Evolutionary conservation across 441 rosid species (phyloP), one percentile per base, ranked within the genome.

Genomic region (Raphanus hybrid): DNA sequence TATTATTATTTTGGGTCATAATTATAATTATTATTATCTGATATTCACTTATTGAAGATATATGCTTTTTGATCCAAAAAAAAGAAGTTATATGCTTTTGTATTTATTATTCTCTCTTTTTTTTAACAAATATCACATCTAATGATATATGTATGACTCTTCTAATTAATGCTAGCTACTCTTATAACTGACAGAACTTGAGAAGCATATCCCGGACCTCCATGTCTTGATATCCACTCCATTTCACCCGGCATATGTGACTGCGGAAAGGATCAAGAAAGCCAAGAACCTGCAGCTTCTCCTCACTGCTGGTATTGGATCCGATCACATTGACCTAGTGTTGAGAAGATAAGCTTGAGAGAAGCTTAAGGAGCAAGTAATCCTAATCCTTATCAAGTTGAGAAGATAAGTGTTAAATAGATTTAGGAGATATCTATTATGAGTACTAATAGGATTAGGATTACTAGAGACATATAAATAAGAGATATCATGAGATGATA

Each of bases 261-360:
- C 92, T 0, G 93, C 92, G 6, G 99, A 94, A 78, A 87, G 96
- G 86, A 94, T 94, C 55, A 90, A 91, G 84, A 91, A 82, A 81
- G 98, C 97, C 67, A 94, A 94, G 80, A 92, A 94, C 82, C 54
- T 94, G 80, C 84, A 92, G 80, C 86, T 94, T 75, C 98, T 92
- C 63, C 97, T 94, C 78, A 94, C 97, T 2, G 99, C 97, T 61
- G 99, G 99, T 75, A 87, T 94, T 48, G 99, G 98, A 43, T 94
- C 99, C 9, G 99, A 94, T 35, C 99, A 94, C 74, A 83, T 94
- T 6, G 99, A 94, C 75, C n/a, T n/a, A 18, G 18, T 20, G 23
- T 20, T 20, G 23, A 20, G 23, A 20, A 20, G 23, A 20, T 20
- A 20, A 20, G 23, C 23, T 20, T 20, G 23, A 20, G 23, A 20